Conservation (phyloP, 2,329 filamentous ascomycete species). For the Aspergillus piperis region DNA sequence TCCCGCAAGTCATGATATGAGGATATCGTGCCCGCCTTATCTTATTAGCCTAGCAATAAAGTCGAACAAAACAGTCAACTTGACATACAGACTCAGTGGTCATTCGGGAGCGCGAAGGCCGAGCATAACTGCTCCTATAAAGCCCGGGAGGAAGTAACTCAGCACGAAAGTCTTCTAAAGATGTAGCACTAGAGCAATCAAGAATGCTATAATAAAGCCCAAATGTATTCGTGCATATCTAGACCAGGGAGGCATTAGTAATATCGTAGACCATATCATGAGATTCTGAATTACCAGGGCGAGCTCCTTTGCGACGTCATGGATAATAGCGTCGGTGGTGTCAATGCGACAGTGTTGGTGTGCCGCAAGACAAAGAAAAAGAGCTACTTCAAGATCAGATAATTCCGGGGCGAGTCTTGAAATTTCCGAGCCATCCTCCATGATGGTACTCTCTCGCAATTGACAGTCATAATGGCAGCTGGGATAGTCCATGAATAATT, state of each 20-base stretch:
- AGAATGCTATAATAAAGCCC: slow-evolving; percentile 69
- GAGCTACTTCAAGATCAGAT: slow-evolving; percentile 83
- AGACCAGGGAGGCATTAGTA: slow-evolving; percentile 5
- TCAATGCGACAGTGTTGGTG: slow-evolving; percentile 88
- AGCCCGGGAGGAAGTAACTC: slow-evolving; percentile 59
- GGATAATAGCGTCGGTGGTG: slow-evolving; percentile 62
- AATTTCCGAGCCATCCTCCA: slow-evolving; percentile 44
- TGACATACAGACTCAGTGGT: slow-evolving; percentile 12
- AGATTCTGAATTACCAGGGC: slow-evolving; percentile 56
- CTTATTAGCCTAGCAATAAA: not conserved
- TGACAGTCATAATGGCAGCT: slow-evolving; percentile 5
- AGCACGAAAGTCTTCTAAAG: slow-evolving; percentile 77
- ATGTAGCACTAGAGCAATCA: slow-evolving; percentile 71
- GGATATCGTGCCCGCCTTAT: not conserved
- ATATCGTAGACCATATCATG: not conserved
- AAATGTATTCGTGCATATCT: slow-evolving; percentile 72
- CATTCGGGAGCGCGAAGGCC: slow-evolving; percentile 1
- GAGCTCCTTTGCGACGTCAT: slow-evolving; percentile 73
- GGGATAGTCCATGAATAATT: not conserved
- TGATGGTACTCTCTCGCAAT: slow-evolving; percentile 9
- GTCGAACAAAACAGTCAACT: slow-evolving; percentile 11
- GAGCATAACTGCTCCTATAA: slow-evolving; percentile 9
- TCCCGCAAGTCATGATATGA: not conserved
- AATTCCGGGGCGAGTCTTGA: slow-evolving; percentile 72
- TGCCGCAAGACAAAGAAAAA: slow-evolving; percentile 76